phyloP scores from a whole-genome alignment of 1,284 basidiomycete genomes.

The Ustilago vetiveriae region DNA sequence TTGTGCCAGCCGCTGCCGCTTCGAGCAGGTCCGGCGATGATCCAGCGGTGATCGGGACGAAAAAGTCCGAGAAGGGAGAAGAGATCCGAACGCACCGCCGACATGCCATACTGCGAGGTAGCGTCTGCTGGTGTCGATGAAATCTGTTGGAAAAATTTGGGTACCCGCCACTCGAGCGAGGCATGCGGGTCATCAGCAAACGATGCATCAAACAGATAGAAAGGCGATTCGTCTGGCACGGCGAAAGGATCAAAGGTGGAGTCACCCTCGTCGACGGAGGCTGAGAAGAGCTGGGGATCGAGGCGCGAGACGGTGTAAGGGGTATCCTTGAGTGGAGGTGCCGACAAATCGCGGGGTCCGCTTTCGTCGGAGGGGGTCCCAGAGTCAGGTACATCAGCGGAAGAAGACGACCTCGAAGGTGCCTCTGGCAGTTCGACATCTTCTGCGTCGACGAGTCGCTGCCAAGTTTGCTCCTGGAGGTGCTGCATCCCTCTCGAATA shows the following conservation, averaged over 20 bases:
- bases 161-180: slow-evolving; percentile 51
- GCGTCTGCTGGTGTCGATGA: slow-evolving; percentile 25
- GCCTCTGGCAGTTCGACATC: background rate
- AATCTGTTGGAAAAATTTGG: slow-evolving; percentile 50
- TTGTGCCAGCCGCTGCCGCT: slow-evolving; percentile 65
- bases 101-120: slow-evolving; percentile 22
- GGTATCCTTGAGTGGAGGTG: slow-evolving; percentile 15
- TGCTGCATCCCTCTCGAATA: slow-evolving; percentile 54
- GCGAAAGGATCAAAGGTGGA: slow-evolving; percentile 47
- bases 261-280: slow-evolving; percentile 26
- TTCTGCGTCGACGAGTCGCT: slow-evolving; percentile 25
- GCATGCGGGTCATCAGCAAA: slow-evolving; percentile 53
- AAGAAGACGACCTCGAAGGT: background rate
- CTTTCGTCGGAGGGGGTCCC: slow-evolving; percentile 19
- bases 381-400: slow-evolving; percentile 1
- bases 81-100: slow-evolving; percentile 53
- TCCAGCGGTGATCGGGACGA: slow-evolving; percentile 62
- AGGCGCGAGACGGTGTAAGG: slow-evolving; percentile 15
- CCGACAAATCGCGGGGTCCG: slow-evolving; percentile 28
- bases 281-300: slow-evolving; percentile 20
- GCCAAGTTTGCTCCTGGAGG: slow-evolving; percentile 39
- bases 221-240: slow-evolving; percentile 62
- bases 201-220: slow-evolving; percentile 61
- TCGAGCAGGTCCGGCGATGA: slow-evolving; percentile 59
- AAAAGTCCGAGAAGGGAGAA: slow-evolving; percentile 53